Conservation (phyloP, 129 eudicot genomes). For the Flaveria trinervia region DNA sequence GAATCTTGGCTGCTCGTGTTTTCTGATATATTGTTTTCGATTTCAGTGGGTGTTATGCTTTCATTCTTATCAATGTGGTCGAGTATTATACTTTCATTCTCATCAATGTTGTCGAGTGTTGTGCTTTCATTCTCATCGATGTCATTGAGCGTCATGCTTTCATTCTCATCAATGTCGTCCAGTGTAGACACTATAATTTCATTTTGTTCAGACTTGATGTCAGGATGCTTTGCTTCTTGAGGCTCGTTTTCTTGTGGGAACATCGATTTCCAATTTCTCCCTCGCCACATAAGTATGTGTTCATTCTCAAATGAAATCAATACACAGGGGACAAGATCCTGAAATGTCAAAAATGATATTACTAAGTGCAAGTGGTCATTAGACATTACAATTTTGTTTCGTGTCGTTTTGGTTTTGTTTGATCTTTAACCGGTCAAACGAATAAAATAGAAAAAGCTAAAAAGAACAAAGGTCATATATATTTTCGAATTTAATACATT, state of each 20-base stretch:
- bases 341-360: slow-evolving; percentile 28
- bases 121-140: neutral
- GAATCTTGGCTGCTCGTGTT: slow-evolving; percentile 20
- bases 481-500: too few species aligned
- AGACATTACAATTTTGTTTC: neutral
- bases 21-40: slow-evolving; percentile 24
- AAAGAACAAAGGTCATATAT: neutral
- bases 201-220: slow-evolving; percentile 13
- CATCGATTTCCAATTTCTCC: slow-evolving; percentile 75
- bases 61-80: neutral
- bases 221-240: slow-evolving; percentile 23
- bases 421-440: neutral
- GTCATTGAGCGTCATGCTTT: neutral
- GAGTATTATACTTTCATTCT: slow-evolving; percentile 5
- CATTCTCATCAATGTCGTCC: neutral
- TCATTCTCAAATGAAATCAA: slow-evolving; percentile 79
- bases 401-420: neutral
- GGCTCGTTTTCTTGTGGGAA: slow-evolving; percentile 37
- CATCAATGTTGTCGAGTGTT: slow-evolving; percentile 22
- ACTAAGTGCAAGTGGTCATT: neutral
- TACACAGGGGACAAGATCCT: slow-evolving; percentile 97
- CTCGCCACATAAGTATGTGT: slow-evolving; percentile 92
- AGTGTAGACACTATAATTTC: slow-evolving; percentile 4
- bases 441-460: neutral
- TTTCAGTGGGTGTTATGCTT: neutral